Evolutionary conservation across 2,329 filamentous ascomycete species (phyloP).

Genomic region (Fusarium fujikuroi): DNA sequence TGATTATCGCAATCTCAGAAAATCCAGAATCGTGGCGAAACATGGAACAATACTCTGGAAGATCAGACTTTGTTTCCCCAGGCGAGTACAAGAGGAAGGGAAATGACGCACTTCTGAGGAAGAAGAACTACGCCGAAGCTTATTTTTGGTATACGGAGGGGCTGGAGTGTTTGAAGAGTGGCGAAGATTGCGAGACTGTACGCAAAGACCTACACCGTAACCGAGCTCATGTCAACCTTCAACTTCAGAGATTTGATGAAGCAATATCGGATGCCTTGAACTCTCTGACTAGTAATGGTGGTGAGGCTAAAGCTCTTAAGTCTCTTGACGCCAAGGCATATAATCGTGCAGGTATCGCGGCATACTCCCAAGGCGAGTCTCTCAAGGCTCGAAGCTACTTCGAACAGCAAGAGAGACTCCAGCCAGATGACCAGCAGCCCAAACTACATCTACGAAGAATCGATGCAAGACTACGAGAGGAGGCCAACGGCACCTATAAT

Average conservation of each 20-base stretch:
- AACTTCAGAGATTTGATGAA: constrained; percentile 47
- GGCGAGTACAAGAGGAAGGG: constrained; percentile 44
- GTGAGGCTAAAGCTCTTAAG: constrained; percentile 5
- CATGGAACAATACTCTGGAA: rapidly evolving
- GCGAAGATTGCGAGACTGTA: constrained; percentile 19
- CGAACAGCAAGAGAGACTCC: constrained; percentile 37
- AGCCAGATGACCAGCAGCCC: constrained; percentile 37
- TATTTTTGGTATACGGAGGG: constrained; percentile 45
- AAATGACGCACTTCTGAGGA: constrained; percentile 41
- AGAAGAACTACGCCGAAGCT: constrained; percentile 33
- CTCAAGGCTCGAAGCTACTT: constrained; percentile 40
- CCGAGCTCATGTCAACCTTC: constrained; percentile 47
- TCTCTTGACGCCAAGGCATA: constrained; percentile 48
- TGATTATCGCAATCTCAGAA: constrained; percentile 25
- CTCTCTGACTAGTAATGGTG: constrained; percentile 42
- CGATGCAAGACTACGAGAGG: constrained; percentile 41
- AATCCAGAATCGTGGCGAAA: constrained; percentile 34
- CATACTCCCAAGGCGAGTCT: constrained; percentile 46
- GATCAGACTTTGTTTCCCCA: background rate
- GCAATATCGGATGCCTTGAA: constrained; percentile 44
- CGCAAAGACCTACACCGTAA: constrained; percentile 49
- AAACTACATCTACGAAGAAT: constrained; percentile 33
- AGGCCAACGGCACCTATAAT: constrained; percentile 36
- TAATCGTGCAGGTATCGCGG: constrained; percentile 46
- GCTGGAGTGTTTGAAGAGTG: constrained; percentile 4